A percentile compares a stretch with the other conserved stretches of the same genome.
Evolutionary conservation across 805 yeast genomes (phyloP).

Genomic region (Starmerella sirachaensis): DNA sequence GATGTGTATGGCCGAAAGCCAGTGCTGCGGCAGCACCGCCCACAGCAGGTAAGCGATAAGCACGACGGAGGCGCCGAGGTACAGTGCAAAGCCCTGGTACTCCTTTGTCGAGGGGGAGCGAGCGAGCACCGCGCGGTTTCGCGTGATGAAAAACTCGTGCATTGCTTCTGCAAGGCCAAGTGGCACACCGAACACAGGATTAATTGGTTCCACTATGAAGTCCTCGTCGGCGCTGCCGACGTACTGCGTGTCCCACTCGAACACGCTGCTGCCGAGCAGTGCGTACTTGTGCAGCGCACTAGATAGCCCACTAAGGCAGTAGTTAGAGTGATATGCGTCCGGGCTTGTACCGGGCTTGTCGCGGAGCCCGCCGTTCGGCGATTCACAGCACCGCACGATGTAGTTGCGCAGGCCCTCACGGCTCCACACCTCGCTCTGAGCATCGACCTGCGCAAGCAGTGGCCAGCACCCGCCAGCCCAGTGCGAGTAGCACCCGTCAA

Average conservation of each 20-base stretch:
- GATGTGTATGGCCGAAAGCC: constrained; percentile 39
- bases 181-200: constrained; percentile 54
- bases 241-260: constrained; percentile 25
- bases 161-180: constrained; percentile 31
- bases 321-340: constrained; percentile 87
- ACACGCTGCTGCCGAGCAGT: constrained; percentile 22
- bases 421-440: constrained; percentile 2
- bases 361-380: constrained; percentile 54
- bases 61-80: constrained; percentile 50
- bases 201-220: constrained; percentile 29
- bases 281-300: constrained; percentile 38
- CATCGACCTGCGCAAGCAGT: constrained; percentile 46
- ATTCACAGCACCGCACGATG: constrained; percentile 67
- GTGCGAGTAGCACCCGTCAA: constrained; percentile 90
- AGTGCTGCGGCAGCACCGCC: constrained; percentile 58
- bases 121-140: constrained; percentile 1
- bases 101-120: constrained; percentile 33
- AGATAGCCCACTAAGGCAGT: constrained; percentile 65
- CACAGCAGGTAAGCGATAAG: constrained; percentile 52
- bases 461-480: constrained; percentile 83
- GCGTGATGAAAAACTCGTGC: constrained; percentile 16
- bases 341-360: constrained; percentile 78
- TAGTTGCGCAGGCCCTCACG: constrained; percentile 51
- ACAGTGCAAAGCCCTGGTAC: constrained; percentile 78
- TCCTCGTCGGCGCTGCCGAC: not conserved